Evolutionary conservation across 306 rosid genomes (phyloP), one percentile per base, ranked within the genome.

Genomic region (Cucurbita argyrosperma): DNA sequence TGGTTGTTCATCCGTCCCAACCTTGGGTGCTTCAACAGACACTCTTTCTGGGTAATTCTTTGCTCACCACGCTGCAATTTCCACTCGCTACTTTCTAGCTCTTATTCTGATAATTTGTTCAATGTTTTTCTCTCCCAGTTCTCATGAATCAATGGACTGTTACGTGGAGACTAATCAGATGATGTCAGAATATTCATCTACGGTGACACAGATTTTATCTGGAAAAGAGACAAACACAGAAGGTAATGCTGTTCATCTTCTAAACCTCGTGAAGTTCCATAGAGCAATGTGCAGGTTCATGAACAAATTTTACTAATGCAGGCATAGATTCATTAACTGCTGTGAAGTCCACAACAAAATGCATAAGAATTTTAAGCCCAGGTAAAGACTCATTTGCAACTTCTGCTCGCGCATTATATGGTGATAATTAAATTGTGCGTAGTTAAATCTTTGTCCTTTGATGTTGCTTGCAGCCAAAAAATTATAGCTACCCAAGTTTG

Each of bases 301-400:
- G 38, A 46, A 59, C 13, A 30, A 35, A 6, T 43, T 42, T 80
- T 72, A 39, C 30, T 62, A 67, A 53, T 78, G 80, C 89, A 88
- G 92, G 87, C 64, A 15, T 64, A 5, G 91, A 88, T 71, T 84
- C 88, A 58, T 21, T 81, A 82, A 79, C 88, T 51, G 83, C 85
- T 11, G 67, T 79, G 69, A 82, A 79, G 70, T 83, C 97, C 66
- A 82, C 88, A 35, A 84, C 89, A 58, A 84, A 84, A 90, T 85
- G 86, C 80, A 61, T 80, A 76, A 79, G 77, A 73, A 85, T 85
- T 74, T 81, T 85, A 77, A 89, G 92, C 86, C 94, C 94, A 19
- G 96, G 96, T 90, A 88, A 79, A 52, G 12, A 56, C 35, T 5
- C 40, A 57, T 42, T 9, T 43, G 56, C 51, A 50, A 26, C 8